These are phyloP conservation scores for Mycena capillaripes DNA, from an alignment of 768 basidiomycete genomes.

Conservation along the genomic window DNA sequence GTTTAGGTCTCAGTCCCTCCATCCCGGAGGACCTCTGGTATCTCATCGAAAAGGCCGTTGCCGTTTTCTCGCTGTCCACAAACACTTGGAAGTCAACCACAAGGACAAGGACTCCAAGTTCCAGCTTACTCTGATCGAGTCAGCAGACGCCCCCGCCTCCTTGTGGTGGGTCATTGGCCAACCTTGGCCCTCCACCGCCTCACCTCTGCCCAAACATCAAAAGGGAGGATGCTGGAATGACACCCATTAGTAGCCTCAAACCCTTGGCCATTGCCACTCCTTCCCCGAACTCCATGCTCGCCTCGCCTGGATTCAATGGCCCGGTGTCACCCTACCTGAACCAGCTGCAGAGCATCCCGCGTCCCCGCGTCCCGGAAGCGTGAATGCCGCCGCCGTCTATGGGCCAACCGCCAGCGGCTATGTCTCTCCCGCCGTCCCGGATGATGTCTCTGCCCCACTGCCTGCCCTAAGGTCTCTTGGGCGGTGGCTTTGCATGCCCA, in stretches of 20 bases:
- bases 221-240: constrained; percentile 88
- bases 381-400: constrained; percentile 46
- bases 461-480: constrained; percentile 39
- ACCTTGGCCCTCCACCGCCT: constrained; percentile 44
- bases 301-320: constrained; percentile 60
- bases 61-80: too few relatives aligned
- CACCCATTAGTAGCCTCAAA: constrained; percentile 62
- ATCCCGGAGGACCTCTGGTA: constrained; percentile 99
- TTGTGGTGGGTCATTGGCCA: constrained; percentile 38
- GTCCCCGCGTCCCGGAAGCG: constrained; percentile 75
- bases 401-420: constrained; percentile 37
- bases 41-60: constrained; percentile 99
- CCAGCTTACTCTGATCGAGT: constrained; percentile 99
- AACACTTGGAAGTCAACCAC: constrained; percentile 97
- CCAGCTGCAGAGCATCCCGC: constrained; percentile 65
- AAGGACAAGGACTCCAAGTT: constrained; percentile 98
- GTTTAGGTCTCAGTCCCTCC: constrained; percentile 90
- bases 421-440: constrained; percentile 54
- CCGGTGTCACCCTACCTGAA: constrained; percentile 61
- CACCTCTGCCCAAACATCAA: constrained; percentile 70
- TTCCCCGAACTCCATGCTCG: constrained; percentile 79
- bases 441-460: constrained; percentile 64
- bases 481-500: constrained; percentile 50
- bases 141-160: constrained; percentile 52
- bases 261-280: constrained; percentile 87